Percentiles rank a stretch among this genome's conserved stretches.
These are phyloP conservation scores for Tagetes erecta DNA, from an alignment of 129 eudicot species.

Conservation along the genomic window DNA sequence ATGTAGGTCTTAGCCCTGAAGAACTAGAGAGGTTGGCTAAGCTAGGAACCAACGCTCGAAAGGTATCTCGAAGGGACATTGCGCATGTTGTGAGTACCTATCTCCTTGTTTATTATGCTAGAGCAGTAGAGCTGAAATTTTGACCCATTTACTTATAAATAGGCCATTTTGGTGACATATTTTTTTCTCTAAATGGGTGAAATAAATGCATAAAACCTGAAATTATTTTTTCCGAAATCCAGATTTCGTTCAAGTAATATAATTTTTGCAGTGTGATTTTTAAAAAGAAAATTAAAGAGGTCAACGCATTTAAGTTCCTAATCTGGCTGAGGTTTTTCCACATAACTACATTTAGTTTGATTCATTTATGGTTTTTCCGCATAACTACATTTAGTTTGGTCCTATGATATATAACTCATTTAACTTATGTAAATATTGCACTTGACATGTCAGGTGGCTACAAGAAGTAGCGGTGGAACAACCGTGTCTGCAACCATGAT, in stretches of 20 bases:
- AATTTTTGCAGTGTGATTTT: too few species aligned
- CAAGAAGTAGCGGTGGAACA: constrained; percentile 84
- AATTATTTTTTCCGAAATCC: neutral
- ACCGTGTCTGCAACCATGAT: constrained; percentile 97
- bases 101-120: constrained; percentile 19
- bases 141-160: neutral
- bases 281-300: too few species aligned
- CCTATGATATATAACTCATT: constrained; percentile 21
- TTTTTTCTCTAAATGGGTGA: neutral
- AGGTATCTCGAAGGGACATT: constrained; percentile 97
- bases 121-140: neutral
- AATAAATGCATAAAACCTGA: neutral
- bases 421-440: constrained; percentile 4
- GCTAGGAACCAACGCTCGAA: constrained; percentile 68
- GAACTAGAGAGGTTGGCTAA: constrained; percentile 87
- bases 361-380: neutral
- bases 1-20: constrained; percentile 66
- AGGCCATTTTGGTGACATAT: neutral
- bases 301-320: too few species aligned
- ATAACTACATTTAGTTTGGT: too few species aligned
- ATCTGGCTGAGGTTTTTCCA: neutral
- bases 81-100: constrained; percentile 78
- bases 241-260: neutral
- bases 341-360: constrained; percentile 5
- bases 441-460: constrained; percentile 54